Base-by-base conservation (phyloP, 2,329 filamentous ascomycete species). In the Chaetomiaceae sp. region DNA sequence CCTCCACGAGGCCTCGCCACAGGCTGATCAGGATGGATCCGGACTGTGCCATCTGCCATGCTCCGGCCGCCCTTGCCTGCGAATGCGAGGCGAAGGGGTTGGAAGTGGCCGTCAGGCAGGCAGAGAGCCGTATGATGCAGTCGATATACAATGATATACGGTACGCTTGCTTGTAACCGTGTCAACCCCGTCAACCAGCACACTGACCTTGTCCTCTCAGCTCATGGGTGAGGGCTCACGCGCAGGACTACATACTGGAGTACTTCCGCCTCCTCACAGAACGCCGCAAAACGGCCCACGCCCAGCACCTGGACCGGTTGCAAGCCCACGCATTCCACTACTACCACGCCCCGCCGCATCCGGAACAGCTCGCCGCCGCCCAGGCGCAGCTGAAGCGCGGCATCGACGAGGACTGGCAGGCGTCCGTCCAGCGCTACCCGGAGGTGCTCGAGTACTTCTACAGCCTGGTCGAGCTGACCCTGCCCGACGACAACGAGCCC, bases 381-480 rank as follows among this genome's bases (percentile, higher is more conserved):
- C 77, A 88, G 58, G 72, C 73, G 14, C 73, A 75, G 39, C 72
- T 88, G 50, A 87, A 88, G 65, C 75, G 79, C 40, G 84, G 84
- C 50, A 84, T 89, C 58, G 84, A 89, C 58, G 81, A 86, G 51
- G 86, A 89, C 67, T 91, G 86, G 86, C 78, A 83, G 58, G 73
- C 78, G 24, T 84, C 81, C 38, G 85, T 89, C 32, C 78, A 87
- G 57, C 76, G 81, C 45, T 91, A 90, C 57, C 86, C 86, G 4
- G 84, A 89, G 61, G 81, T 90, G n/a, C 70, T 91, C 45, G 83
- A 88, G 64, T 88, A 90, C 65, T 90, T 85, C 61, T 90, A 84
- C 65, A 73, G 78, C 49, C 69, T 89, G 30, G 82, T 89, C 29
- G 77, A 82, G 45, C 62, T 88, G 48, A 76, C 71, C 18, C 65